Percentiles rank a stretch among this genome's conserved stretches.
Conservation (phyloP, 176 grass and related monocot genomes). For the Ensete glaucum region DNA sequence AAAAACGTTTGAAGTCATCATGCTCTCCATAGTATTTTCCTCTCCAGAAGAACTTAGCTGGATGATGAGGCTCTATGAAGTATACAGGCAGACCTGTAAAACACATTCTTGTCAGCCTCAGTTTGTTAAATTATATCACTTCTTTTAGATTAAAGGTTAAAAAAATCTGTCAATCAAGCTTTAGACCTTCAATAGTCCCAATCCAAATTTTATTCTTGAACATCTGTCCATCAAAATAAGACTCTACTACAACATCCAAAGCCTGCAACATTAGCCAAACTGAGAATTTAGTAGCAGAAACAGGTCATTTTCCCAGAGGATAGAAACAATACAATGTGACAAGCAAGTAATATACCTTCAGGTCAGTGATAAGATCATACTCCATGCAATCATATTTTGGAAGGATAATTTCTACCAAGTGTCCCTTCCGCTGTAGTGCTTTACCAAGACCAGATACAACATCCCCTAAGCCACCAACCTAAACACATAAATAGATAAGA, state of each 20-base stretch:
- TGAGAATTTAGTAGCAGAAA: constrained; percentile 8
- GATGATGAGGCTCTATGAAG: constrained; percentile 94
- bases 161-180: background rate
- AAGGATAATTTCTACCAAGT: constrained; percentile 85
- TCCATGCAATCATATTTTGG: constrained; percentile 99
- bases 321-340: background rate
- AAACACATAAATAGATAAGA: constrained; percentile 19
- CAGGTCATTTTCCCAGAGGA: constrained; percentile 3
- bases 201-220: constrained; percentile 97
- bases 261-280: constrained; percentile 35
- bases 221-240: constrained; percentile 73
- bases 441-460: constrained; percentile 89
- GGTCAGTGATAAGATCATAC: constrained; percentile 49
- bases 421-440: constrained; percentile 70
- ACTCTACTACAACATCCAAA: constrained; percentile 61
- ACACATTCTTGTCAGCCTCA: constrained; percentile 4
- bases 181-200: constrained; percentile 78
- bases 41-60: constrained; percentile 73
- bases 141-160: background rate
- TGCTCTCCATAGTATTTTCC: constrained; percentile 86
- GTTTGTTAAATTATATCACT: background rate
- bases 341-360: constrained; percentile 50
- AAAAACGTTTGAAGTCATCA: constrained; percentile 92
- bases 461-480: constrained; percentile 97
- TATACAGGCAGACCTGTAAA: constrained; percentile 83